phyloP scores from a whole-genome alignment of 345 rosid genomes.

The Rubroshorea leprosula region DNA sequence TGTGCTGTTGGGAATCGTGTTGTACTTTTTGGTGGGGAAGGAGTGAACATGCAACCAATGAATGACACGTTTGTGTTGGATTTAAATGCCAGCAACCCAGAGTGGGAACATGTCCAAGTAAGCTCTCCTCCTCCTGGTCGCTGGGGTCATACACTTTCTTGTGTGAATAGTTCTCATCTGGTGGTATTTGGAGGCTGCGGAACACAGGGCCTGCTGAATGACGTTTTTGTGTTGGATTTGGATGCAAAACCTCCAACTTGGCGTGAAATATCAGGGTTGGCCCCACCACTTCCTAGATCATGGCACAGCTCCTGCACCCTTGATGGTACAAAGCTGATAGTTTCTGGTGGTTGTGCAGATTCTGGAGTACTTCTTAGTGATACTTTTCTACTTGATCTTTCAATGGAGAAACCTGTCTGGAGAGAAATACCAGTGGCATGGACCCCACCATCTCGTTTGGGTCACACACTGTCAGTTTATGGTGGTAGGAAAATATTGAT shows the following conservation, averaged over 20 bases:
- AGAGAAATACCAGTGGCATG: slow-evolving; percentile 82
- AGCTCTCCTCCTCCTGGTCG: slow-evolving; percentile 91
- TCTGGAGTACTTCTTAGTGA: slow-evolving; percentile 88
- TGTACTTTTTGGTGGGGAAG: slow-evolving; percentile 87
- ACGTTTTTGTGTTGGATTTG: slow-evolving; percentile 75
- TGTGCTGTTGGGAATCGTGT: slow-evolving; percentile 90
- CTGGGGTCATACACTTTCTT: slow-evolving; percentile 86
- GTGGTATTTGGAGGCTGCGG: slow-evolving; percentile 95
- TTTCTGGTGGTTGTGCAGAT: slow-evolving; percentile 91
- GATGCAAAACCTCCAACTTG: slow-evolving; percentile 83
- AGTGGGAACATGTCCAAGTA: slow-evolving; percentile 82
- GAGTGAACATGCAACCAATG: slow-evolving; percentile 95
- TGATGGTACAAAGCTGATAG: slow-evolving; percentile 80
- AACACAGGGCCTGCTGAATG: slow-evolving; percentile 75
- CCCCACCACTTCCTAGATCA: slow-evolving; percentile 83
- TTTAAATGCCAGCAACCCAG: slow-evolving; percentile 62
- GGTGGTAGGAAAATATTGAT: slow-evolving; percentile 81
- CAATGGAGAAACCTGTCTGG: slow-evolving; percentile 87
- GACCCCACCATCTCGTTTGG: slow-evolving; percentile 86
- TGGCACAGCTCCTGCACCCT: slow-evolving; percentile 98
- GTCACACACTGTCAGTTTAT: slow-evolving; percentile 75
- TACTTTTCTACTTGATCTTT: slow-evolving; percentile 79
- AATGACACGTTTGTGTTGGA: slow-evolving; percentile 86
- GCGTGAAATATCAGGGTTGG: slow-evolving; percentile 84
- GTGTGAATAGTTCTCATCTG: slow-evolving; percentile 72